phyloP scores from a whole-genome alignment of 2,329 filamentous ascomycete species.

The Orbilia blumenaviensis region DNA sequence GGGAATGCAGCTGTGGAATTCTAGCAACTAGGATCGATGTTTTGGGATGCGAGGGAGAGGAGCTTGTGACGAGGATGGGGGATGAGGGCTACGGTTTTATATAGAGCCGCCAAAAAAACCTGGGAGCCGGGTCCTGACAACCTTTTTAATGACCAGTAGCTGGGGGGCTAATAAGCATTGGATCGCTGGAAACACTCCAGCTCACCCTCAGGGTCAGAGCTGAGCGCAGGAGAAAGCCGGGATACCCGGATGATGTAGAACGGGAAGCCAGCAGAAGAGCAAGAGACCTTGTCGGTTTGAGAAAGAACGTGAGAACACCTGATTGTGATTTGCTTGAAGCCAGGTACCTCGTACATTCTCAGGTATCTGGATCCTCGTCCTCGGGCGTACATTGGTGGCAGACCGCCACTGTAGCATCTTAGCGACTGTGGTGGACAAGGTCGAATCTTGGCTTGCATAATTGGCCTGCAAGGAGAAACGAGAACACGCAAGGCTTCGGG shows the following conservation, averaged over 20 bases:
- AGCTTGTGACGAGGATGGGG: neutral
- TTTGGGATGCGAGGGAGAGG: neutral
- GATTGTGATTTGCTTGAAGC: constrained; percentile 8
- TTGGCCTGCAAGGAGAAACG: constrained; percentile 35
- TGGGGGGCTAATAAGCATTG: constrained; percentile 33
- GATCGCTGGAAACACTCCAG: constrained; percentile 11
- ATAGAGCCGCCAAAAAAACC: constrained; percentile 12
- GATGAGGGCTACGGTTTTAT: constrained; percentile 37
- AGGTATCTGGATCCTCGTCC: neutral
- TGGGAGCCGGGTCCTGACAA: neutral
- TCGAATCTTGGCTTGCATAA: constrained; percentile 39
- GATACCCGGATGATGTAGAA: constrained; percentile 50
- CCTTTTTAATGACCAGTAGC: constrained; percentile 27
- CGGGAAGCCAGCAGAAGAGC: constrained; percentile 10
- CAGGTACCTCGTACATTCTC: constrained; percentile 11
- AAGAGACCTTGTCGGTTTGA: neutral
- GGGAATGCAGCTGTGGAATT: neutral
- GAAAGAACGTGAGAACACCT: neutral
- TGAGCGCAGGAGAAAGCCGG: constrained; percentile 40
- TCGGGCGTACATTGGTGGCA: neutral
- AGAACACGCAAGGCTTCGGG: constrained; percentile 30
- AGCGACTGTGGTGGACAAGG: constrained; percentile 1
- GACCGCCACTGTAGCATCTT: constrained; percentile 25
- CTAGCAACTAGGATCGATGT: neutral
- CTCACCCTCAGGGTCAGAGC: constrained; percentile 23